phyloP scores from a whole-genome alignment of 371 early-diverging fungal genomes.

The Saksenaea vasiformis region DNA sequence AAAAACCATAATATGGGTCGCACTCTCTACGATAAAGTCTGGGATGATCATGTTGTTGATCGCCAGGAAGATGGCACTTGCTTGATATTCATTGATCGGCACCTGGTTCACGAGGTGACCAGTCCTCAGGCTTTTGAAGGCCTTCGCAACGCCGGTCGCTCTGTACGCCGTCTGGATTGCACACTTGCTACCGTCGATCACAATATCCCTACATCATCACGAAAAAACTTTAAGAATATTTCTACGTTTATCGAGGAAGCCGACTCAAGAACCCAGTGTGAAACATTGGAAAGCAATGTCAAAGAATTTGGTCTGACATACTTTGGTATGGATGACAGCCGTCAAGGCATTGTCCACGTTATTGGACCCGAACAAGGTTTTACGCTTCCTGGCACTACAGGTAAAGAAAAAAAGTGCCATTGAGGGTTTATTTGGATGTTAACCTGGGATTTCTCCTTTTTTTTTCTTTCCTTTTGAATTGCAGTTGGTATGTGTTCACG shows the following conservation, averaged over 20 bases:
- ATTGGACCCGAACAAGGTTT: slow-evolving; percentile 80
- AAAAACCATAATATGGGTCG: slow-evolving; percentile 34
- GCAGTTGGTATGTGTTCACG: neutral
- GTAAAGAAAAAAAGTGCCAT: neutral
- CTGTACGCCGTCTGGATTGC: slow-evolving; percentile 65
- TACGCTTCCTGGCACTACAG: slow-evolving; percentile 70
- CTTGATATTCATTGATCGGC: slow-evolving; percentile 71
- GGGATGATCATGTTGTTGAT: slow-evolving; percentile 50
- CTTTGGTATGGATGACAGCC: slow-evolving; percentile 64
- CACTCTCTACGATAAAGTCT: slow-evolving; percentile 55
- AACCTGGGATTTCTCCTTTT: neutral
- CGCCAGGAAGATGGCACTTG: slow-evolving; percentile 61
- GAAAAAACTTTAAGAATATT: slow-evolving; percentile 58
- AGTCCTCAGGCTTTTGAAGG: slow-evolving; percentile 73
- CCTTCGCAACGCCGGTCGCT: slow-evolving; percentile 57
- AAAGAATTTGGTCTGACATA: slow-evolving; percentile 67
- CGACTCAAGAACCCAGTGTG: slow-evolving; percentile 65
- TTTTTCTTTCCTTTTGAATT: neutral
- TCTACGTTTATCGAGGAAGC: slow-evolving; percentile 62
- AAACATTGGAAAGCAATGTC: slow-evolving; percentile 68
- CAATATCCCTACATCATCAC: slow-evolving; percentile 65
- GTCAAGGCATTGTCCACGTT: slow-evolving; percentile 76
- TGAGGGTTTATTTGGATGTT: neutral
- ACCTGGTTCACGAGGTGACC: slow-evolving; percentile 72
- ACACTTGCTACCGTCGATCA: slow-evolving; percentile 76